phyloP scores from a whole-genome alignment of 306 rosid genomes.

The Pterocarpus santalinus region DNA sequence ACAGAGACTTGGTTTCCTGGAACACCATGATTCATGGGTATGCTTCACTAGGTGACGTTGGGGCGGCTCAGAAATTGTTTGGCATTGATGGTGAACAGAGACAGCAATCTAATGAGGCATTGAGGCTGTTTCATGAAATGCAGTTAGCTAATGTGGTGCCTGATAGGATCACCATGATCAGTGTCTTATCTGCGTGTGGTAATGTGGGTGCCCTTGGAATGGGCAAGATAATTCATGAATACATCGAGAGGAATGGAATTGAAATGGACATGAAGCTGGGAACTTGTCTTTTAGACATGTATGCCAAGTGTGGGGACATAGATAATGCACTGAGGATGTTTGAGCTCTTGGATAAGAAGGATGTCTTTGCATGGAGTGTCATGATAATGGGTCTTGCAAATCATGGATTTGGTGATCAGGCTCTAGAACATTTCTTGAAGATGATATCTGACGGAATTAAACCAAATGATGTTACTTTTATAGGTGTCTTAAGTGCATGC shows the following conservation, averaged over 20 bases:
- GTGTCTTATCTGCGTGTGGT: conserved; percentile 41
- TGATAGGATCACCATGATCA: conserved; percentile 37
- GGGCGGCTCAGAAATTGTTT: conserved; percentile 1
- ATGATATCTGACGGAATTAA: conserved; percentile 36
- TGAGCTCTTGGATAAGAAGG: conserved; percentile 19
- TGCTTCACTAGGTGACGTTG: conserved; percentile 36
- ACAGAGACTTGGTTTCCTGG: conserved; percentile 49
- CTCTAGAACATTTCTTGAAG: conserved; percentile 38
- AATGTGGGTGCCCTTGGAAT: conserved; percentile 44
- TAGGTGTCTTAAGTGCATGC: conserved; percentile 44
- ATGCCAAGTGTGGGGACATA: conserved; percentile 49
- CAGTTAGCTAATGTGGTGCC: conserved; percentile 34
- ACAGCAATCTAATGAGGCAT: conserved; percentile 25
- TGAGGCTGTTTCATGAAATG: conserved; percentile 44
- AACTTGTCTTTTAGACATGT: conserved; percentile 47
- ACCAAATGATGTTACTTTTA: conserved; percentile 46
- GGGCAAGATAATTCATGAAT: conserved; percentile 45
- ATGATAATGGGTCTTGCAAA: conserved; percentile 43
- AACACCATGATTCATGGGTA: conserved; percentile 46
- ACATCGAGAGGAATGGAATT: conserved; percentile 37
- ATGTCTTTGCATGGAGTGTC: conserved; percentile 41
- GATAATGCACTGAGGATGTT: conserved; percentile 36
- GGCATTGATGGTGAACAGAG: conserved; percentile 1
- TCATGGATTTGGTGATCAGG: conserved; percentile 41
- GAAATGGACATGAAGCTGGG: conserved; percentile 37